Evolutionary conservation across 345 rosid species (phyloP).

Genomic region (Citrus medica): DNA sequence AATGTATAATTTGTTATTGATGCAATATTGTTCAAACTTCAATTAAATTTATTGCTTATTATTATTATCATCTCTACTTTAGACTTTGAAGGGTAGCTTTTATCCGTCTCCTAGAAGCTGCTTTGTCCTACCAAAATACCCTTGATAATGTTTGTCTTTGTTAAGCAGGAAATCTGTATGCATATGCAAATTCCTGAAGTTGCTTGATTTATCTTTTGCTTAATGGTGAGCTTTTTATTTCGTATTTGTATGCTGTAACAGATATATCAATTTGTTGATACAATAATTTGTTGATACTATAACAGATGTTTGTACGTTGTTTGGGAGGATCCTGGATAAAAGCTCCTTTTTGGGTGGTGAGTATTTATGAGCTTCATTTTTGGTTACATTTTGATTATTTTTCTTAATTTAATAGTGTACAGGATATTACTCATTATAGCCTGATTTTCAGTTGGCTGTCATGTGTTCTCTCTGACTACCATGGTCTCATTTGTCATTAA

Average conservation of each 20-base stretch:
- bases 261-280: background rate
- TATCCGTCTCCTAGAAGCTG: background rate
- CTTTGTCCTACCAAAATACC: background rate
- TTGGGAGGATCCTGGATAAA: constrained; percentile 19
- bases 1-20: background rate
- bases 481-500: constrained; percentile 18
- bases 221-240: constrained; percentile 30
- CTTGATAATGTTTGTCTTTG: constrained; percentile 1
- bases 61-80: background rate
- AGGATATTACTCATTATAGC: constrained; percentile 6
- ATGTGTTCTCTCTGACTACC: constrained; percentile 7
- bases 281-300: background rate
- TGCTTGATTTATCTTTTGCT: constrained; percentile 19
- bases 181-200: constrained; percentile 57
- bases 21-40: background rate
- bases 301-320: constrained; percentile 18
- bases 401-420: background rate
- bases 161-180: constrained; percentile 57
- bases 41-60: background rate
- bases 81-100: background rate
- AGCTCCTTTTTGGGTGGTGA: constrained; percentile 17
- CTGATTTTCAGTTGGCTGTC: constrained; percentile 25
- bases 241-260: background rate
- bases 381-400: background rate
- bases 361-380: constrained; percentile 2